Percentiles rank a stretch among this genome's conserved stretches.
These are phyloP conservation scores for Tolypocladium cylindrosporum DNA, from an alignment of 2,329 filamentous ascomycete species.

Conservation along the genomic window DNA sequence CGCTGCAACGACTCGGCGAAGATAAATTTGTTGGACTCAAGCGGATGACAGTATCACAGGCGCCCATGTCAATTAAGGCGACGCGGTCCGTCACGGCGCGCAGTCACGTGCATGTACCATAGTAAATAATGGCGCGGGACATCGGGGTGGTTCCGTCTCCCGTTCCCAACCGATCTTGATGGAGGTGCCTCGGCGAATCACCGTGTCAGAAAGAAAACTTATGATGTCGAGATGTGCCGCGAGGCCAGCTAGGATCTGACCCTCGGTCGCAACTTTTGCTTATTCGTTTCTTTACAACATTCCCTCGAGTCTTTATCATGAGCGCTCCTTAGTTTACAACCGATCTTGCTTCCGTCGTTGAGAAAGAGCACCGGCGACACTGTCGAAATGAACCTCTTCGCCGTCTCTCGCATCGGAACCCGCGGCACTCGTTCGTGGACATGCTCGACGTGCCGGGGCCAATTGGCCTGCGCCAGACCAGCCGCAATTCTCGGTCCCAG, in stretches of 20 bases:
- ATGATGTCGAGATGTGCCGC: constrained; percentile 4
- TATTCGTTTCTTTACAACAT: neutral
- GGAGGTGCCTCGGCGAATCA: constrained; percentile 10
- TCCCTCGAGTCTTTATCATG: constrained; percentile 4
- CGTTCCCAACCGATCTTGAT: neutral
- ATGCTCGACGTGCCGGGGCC: constrained; percentile 33
- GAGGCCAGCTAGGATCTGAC: neutral
- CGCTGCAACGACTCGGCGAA: neutral
- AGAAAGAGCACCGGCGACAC: neutral
- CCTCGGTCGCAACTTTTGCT: neutral
- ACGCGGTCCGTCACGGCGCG: neutral
- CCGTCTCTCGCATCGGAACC: constrained; percentile 25
- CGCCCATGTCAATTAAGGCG: neutral
- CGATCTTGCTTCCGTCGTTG: neutral
- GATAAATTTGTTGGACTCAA: neutral
- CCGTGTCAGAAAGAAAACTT: constrained; percentile 5
- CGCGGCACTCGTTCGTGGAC: constrained; percentile 32
- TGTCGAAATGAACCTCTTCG: constrained; percentile 31
- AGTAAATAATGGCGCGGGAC: neutral
- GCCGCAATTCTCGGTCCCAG: constrained; percentile 14
- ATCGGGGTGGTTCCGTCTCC: neutral
- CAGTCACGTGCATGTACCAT: neutral
- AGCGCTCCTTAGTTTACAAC: constrained; percentile 1
- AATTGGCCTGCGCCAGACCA: constrained; percentile 22
- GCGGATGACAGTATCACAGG: neutral